These are phyloP conservation scores for Paraphoma sp. DNA, from an alignment of 2,329 filamentous ascomycete species.

Conservation along the genomic window DNA sequence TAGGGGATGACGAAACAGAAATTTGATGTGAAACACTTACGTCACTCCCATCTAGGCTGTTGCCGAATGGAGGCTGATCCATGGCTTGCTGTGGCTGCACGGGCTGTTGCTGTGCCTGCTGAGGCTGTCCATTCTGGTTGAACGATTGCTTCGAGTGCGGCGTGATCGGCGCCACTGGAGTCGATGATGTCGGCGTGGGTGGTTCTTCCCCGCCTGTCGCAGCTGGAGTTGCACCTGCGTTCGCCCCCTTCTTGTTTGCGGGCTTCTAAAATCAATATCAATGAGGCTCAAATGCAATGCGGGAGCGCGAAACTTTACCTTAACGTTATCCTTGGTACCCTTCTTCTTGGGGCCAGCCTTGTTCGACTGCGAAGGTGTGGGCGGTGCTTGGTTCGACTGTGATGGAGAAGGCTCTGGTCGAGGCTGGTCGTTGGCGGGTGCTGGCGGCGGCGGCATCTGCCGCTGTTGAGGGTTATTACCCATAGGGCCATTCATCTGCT, in stretches of 20 bases:
- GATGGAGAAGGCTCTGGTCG: slow-evolving; percentile 57
- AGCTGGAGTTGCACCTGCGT: slow-evolving; percentile 50
- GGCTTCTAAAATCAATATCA: slow-evolving; percentile 50
- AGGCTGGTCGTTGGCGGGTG: slow-evolving; percentile 49
- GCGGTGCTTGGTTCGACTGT: slow-evolving; percentile 64
- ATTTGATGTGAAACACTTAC: slow-evolving; percentile 26
- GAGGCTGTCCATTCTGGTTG: slow-evolving; percentile 39
- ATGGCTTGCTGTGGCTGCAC: slow-evolving; percentile 42
- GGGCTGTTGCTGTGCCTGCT: slow-evolving; percentile 22
- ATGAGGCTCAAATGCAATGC: slow-evolving; percentile 27
- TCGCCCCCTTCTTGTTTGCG: slow-evolving; percentile 48
- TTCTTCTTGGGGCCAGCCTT: slow-evolving; percentile 83
- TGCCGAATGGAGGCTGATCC: slow-evolving; percentile 50
- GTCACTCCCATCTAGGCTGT: slow-evolving; percentile 38
- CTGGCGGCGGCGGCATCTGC: slow-evolving; percentile 60
- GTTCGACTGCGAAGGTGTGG: slow-evolving; percentile 75
- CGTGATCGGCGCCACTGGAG: slow-evolving; percentile 57
- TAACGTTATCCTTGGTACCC: slow-evolving; percentile 67
- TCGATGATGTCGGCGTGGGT: slow-evolving; percentile 57
- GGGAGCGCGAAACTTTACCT: slow-evolving; percentile 62
- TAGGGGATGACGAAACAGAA: slow-evolving; percentile 24
- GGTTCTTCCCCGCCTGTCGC: slow-evolving; percentile 53
- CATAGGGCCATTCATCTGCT: slow-evolving; percentile 60
- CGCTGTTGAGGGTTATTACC: slow-evolving; percentile 73
- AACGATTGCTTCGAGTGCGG: slow-evolving; percentile 52